These are phyloP conservation scores for Cercospora sp. DNA, from an alignment of 2,329 filamentous ascomycete species.

Conservation along the genomic window DNA sequence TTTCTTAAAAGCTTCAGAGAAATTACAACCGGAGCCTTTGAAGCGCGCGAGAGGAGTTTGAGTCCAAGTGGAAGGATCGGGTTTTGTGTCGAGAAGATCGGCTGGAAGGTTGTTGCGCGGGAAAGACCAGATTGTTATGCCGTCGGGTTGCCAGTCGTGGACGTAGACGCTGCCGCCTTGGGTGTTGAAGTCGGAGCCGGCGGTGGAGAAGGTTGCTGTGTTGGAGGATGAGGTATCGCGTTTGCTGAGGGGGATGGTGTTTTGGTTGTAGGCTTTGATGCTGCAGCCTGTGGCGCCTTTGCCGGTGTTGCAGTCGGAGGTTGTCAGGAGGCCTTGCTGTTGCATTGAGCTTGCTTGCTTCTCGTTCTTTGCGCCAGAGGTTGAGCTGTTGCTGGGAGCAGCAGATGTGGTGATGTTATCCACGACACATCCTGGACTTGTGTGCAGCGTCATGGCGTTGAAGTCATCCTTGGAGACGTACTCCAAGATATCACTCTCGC, in stretches of 20 bases:
- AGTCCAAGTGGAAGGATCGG: constrained; percentile 70
- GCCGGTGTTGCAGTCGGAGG: constrained; percentile 36
- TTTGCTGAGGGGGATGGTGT: constrained; percentile 41
- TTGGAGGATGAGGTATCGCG: not conserved
- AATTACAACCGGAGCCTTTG: constrained; percentile 64
- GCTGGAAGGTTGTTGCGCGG: constrained; percentile 64
- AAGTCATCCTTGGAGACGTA: constrained; percentile 46
- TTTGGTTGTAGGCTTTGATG: constrained; percentile 52
- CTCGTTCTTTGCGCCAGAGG: not conserved
- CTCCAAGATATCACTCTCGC: constrained; percentile 55
- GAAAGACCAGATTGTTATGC: constrained; percentile 83
- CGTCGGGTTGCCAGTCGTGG: constrained; percentile 64
- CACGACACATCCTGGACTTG: constrained; percentile 47
- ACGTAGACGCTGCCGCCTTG: constrained; percentile 51
- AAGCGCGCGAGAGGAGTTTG: constrained; percentile 66
- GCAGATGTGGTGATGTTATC: constrained; percentile 35
- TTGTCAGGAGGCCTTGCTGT: constrained; percentile 28
- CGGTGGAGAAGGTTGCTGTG: constrained; percentile 34
- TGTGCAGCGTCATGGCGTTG: constrained; percentile 53
- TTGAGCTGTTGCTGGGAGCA: not conserved
- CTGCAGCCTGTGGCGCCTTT: constrained; percentile 51
- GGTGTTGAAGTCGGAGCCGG: constrained; percentile 56
- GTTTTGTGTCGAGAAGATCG: constrained; percentile 61
- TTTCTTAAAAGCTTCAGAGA: constrained; percentile 67
- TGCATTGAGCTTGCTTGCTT: constrained; percentile 4